Evolutionary conservation across 2,329 filamentous ascomycete genomes (phyloP), one percentile per base, ranked within the genome.

Genomic region (Paraphaeosphaeria minitans): DNA sequence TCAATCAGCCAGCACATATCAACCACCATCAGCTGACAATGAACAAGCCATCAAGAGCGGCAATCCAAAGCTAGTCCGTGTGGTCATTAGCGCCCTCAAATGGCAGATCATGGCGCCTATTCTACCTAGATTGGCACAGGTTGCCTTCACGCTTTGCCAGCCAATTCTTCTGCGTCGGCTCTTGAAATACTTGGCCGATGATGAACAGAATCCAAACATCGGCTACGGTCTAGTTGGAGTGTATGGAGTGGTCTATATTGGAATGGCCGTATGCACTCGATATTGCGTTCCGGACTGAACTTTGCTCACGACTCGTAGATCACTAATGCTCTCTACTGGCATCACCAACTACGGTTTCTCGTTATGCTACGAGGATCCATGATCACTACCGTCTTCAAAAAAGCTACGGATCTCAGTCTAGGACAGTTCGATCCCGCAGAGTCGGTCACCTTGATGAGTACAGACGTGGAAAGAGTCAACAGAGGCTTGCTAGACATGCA

Each of bases 321-420:
- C 13, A 69, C 72, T 9, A 79, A 77, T 65, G 75, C 74, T 8
- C 21, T 60, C 29, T 62, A 59, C 35, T 51, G 37, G 51, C 51
- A 58, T 50, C 48, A 27, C 14, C 45, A 31, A 21, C 55, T 57
- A 22, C 41, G 56, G n/a, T 57, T 54, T 22, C 39, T 58, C 27
- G 79, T 78, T 10, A 78, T 80, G 73, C 68, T 80, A 9, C 71
- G 61, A 3, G 81, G 37, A 78, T 78, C 71, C 0, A 64, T 82
- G 8, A 72, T 82, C n/a, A 79, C 81, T 0, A 71, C 85, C 7
- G 57, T 87, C 1, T 86, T 82, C 63, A 77, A 78, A 19, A 82
- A 82, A 63, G 82, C 80, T 0, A 79, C 78, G 8, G 57, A 72
- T 6, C 33, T 63, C 31, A 51, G 43, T 37, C 29, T 77, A 8